Conservation (phyloP, 371 early-diverging fungal species). For the Mortierella sp. region DNA sequence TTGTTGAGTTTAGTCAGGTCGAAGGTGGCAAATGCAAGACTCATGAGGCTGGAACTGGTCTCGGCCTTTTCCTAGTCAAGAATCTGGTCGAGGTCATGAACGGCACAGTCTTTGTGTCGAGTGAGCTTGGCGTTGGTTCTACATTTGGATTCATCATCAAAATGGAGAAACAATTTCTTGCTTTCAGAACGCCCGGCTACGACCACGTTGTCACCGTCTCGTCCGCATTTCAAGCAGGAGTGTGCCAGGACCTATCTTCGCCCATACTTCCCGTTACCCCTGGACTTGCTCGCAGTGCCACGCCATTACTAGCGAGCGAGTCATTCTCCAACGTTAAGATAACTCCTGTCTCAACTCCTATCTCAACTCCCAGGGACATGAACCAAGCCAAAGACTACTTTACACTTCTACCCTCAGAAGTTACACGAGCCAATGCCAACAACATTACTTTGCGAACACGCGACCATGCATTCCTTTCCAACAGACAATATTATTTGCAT, state of each 20-base stretch:
- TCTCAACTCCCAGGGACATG: slow-evolving; percentile 20
- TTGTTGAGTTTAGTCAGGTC: slow-evolving; percentile 64
- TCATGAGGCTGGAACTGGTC: slow-evolving; percentile 66
- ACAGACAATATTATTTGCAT: slow-evolving; percentile 46
- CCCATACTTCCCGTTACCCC: slow-evolving; percentile 51
- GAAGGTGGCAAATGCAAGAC: slow-evolving; percentile 55
- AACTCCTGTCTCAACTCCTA: slow-evolving; percentile 24
- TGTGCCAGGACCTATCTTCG: slow-evolving; percentile 19
- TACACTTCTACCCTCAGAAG: slow-evolving; percentile 37
- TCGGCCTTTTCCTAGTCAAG: slow-evolving; percentile 56
- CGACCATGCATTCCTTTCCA: slow-evolving; percentile 52
- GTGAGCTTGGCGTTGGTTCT: slow-evolving; percentile 53
- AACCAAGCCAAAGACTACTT: slow-evolving; percentile 46
- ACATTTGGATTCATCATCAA: slow-evolving; percentile 58
- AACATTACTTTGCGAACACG: slow-evolving; percentile 54
- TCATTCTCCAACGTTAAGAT: slow-evolving; percentile 1
- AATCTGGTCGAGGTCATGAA: slow-evolving; percentile 56
- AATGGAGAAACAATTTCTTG: slow-evolving; percentile 55
- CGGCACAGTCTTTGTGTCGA: slow-evolving; percentile 48
- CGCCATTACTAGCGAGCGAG: slow-evolving; percentile 22
- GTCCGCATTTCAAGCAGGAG: slow-evolving; percentile 38
- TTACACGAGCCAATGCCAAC: slow-evolving; percentile 55
- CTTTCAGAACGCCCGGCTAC: slow-evolving; percentile 52
- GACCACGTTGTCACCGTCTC: slow-evolving; percentile 56
- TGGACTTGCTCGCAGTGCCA: slow-evolving; percentile 48